A percentile compares a stretch with the other conserved stretches of the same genome.
These are phyloP conservation scores for Martensiomyces pterosporus DNA, from an alignment of 192 early-diverging fungal genomes.

Conservation along the genomic window DNA sequence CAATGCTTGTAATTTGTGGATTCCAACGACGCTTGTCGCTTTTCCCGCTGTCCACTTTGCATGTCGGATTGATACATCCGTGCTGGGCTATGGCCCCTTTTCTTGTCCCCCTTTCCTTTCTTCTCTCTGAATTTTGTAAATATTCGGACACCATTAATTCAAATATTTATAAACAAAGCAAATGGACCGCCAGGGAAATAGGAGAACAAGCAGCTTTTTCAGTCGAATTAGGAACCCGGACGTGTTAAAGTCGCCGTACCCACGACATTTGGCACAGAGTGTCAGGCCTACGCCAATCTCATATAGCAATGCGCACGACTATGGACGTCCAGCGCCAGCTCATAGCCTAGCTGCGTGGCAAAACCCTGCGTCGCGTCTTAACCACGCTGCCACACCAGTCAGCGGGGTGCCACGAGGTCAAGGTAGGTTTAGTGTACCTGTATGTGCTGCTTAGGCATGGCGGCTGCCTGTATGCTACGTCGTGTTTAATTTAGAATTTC, in stretches of 20 bases:
- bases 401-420: too few species aligned
- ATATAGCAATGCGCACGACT: background rate
- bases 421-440: too few species aligned
- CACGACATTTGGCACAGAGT: conserved; percentile 25
- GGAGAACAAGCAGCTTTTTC: conserved; percentile 26
- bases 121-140: conserved; percentile 8
- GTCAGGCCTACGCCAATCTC: conserved; percentile 7
- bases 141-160: conserved; percentile 1
- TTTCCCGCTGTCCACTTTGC: too few species aligned
- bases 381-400: conserved; percentile 4
- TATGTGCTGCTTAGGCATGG: too few species aligned
- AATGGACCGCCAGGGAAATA: conserved; percentile 26
- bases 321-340: conserved; percentile 11
- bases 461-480: too few species aligned
- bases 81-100: background rate
- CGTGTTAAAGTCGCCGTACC: conserved; percentile 36
- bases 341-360: conserved; percentile 16
- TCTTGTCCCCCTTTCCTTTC: background rate
- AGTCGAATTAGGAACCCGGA: conserved; percentile 35
- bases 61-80: too few species aligned
- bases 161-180: conserved; percentile 3
- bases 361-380: conserved; percentile 7
- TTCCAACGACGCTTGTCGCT: too few species aligned
- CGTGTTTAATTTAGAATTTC: too few species aligned
- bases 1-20: background rate